Base-by-base conservation (phyloP, 352 stramenopile species). In the Saprolegnia diclina region DNA sequence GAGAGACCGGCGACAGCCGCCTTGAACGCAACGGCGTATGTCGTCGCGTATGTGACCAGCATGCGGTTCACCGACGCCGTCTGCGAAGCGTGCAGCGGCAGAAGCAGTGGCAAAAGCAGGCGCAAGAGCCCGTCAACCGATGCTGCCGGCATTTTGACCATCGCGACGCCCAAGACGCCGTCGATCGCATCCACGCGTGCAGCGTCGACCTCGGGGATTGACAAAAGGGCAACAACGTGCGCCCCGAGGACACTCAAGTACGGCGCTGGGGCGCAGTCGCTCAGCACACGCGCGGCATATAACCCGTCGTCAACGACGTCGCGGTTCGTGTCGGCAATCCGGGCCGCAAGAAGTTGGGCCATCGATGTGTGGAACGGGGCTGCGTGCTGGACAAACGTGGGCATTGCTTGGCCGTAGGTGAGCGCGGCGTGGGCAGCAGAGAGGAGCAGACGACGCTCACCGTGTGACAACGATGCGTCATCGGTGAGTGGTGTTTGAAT, bases 161-260 rank as follows among this genome's bases (percentile, higher is more conserved):
- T 22, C 38, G 52, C 19, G 18, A 62, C 38, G 4, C 29, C 29
- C 7, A 69, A n/a, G 29, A 52, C 46, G 18, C 29, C 37, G 9
- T 69, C 63, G 22, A 69, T 46, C n/a, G 46, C 63, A 48, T 69
- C 46, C 11, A 59, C 18, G 35, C 46, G 13, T 4, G n/a, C 48
- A 2, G 19, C 24, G 24, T 35, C 24, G 9, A 59, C 16, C 29
- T 35, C 29, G 53, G 42, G 37, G 4, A 48, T 24, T 4, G 45
- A 29, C 19, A 61, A 35, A 13, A 54, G 2, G 24, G 45, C 18
- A 26, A 57, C n/a, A 1, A 24, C 45, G 16, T 37, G 32, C 14
- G 32, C 16, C 18, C 21, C 63, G 35, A 26, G 37, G 11, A 35
- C n/a, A n/a, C 29, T 11, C 4, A 57, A 62, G 38, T 22, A 61